Percentiles rank a stretch among this genome's conserved stretches.
Conservation (phyloP, 805 yeast genomes). For the Candida golubevii region DNA sequence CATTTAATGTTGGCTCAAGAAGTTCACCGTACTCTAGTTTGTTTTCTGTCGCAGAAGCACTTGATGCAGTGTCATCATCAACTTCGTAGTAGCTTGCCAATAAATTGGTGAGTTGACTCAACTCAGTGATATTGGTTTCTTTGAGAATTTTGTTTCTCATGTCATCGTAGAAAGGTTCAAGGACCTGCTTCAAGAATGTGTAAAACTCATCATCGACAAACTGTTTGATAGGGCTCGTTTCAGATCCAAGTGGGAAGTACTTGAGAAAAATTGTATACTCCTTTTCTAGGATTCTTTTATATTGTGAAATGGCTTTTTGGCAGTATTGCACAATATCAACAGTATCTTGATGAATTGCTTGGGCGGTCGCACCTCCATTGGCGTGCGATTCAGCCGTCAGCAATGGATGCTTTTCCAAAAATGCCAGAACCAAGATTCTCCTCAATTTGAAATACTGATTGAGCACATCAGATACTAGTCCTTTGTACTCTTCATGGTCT, state of each 20-base stretch:
- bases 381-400: slow-evolving; percentile 1
- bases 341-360: slow-evolving; percentile 10
- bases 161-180: slow-evolving; percentile 76
- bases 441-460: slow-evolving; percentile 60
- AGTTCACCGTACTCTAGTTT: slow-evolving; percentile 51
- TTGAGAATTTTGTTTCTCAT: slow-evolving; percentile 63
- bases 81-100: slow-evolving; percentile 64
- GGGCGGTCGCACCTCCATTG: not conserved
- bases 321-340: slow-evolving; percentile 47
- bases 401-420: slow-evolving; percentile 33
- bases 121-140: slow-evolving; percentile 60
- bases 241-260: slow-evolving; percentile 36
- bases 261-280: slow-evolving; percentile 58
- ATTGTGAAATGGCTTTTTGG: slow-evolving; percentile 58
- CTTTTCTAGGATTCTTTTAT: slow-evolving; percentile 53
- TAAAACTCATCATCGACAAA: slow-evolving; percentile 34
- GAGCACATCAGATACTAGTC: slow-evolving; percentile 63
- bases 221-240: slow-evolving; percentile 11
- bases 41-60: slow-evolving; percentile 12
- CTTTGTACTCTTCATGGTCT: slow-evolving; percentile 52
- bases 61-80: slow-evolving; percentile 40
- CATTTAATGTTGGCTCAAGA: slow-evolving; percentile 68
- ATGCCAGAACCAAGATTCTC: slow-evolving; percentile 41
- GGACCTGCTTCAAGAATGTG: slow-evolving; percentile 56
- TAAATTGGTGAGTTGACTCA: slow-evolving; percentile 74